Evolutionary conservation across 331 rosid species (phyloP).

Genomic region (Malus hybrid): DNA sequence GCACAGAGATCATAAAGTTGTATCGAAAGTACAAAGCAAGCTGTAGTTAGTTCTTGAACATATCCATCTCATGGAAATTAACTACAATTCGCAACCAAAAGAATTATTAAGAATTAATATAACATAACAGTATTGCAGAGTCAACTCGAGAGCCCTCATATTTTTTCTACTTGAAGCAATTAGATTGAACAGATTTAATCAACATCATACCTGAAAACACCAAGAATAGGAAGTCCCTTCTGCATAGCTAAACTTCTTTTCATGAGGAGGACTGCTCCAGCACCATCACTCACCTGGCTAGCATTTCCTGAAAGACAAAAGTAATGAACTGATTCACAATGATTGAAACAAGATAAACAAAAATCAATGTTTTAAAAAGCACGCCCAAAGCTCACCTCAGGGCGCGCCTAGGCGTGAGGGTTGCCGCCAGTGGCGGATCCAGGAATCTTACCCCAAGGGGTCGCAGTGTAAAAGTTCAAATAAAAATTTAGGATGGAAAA

Average conservation of each 20-base stretch:
- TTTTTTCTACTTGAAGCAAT: neutral
- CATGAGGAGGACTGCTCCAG: conserved; percentile 91
- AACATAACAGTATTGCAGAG: too few species aligned
- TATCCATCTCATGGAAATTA: neutral
- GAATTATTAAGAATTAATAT: too few species aligned
- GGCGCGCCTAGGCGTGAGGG: too few species aligned
- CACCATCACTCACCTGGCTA: conserved; percentile 88
- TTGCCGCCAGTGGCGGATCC: too few species aligned
- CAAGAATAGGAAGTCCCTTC: conserved; percentile 37
- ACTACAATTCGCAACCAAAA: neutral
- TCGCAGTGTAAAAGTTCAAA: too few species aligned
- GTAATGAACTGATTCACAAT: neutral
- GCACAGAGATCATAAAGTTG: conserved; percentile 14
- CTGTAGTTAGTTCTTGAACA: neutral
- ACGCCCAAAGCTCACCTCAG: too few species aligned
- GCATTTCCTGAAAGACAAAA: conserved; percentile 59
- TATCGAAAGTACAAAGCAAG: neutral
- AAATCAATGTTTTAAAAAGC: neutral
- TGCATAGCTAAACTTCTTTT: conserved; percentile 71
- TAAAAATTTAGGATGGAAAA: too few species aligned
- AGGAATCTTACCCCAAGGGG: too few species aligned
- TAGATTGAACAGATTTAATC: neutral
- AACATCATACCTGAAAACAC: conserved; percentile 54
- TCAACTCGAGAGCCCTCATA: neutral
- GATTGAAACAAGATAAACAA: conserved; percentile 8